A percentile compares a stretch with the other conserved stretches of the same genome.
These are phyloP conservation scores for Neurospora sp. DNA, from an alignment of 495 filamentous ascomycete species.

Conservation along the genomic window DNA sequence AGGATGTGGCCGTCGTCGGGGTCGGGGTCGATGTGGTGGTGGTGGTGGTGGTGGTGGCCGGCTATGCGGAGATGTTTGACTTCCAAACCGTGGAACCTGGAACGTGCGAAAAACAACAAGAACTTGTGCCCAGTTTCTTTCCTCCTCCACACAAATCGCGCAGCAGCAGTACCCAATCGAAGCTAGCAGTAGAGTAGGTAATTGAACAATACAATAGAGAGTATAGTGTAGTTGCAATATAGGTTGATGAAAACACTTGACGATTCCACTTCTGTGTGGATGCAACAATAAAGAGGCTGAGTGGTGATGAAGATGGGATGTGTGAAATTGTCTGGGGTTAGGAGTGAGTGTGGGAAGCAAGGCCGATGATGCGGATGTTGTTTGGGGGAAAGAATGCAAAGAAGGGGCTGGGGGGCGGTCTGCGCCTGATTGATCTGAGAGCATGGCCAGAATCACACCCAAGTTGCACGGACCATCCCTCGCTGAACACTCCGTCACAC, in stretches of 20 bases:
- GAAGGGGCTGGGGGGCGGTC: constrained; percentile 10
- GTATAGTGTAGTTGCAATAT: neutral
- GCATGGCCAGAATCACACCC: neutral
- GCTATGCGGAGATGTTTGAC: neutral
- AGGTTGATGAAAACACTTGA: neutral
- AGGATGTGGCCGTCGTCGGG: neutral
- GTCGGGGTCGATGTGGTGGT: neutral
- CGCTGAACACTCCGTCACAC: neutral
- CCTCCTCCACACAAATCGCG: neutral
- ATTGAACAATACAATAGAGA: neutral
- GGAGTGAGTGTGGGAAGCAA: neutral
- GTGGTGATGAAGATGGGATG: neutral
- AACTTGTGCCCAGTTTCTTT: neutral
- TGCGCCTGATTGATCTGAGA: neutral
- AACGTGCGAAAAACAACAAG: neutral
- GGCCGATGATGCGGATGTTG: constrained; percentile 4
- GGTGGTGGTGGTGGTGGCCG: neutral
- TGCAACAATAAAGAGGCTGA: neutral
- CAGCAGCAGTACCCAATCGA: neutral
- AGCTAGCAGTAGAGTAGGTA: neutral
- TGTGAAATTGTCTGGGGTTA: constrained; percentile 1
- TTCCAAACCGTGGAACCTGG: neutral
- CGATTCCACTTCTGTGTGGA: neutral
- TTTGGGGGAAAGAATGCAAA: neutral
- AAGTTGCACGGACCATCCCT: neutral